Base-by-base conservation (phyloP, 257 asterid species). In the Thymus quinquecostatus region DNA sequence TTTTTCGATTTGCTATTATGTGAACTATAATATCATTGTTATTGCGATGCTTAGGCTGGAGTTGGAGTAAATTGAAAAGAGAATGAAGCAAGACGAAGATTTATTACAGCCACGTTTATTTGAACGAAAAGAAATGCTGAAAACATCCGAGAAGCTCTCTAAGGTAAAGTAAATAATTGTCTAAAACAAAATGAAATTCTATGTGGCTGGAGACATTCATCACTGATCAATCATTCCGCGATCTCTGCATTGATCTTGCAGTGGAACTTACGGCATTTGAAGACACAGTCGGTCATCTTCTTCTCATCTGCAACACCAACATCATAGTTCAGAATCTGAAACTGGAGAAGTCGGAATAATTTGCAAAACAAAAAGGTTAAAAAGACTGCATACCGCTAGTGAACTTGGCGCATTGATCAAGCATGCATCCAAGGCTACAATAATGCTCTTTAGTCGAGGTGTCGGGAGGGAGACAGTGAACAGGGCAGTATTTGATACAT, bases 401-500 rank as follows among this genome's bases (percentile, higher is more conserved):
- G 78, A 33, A 83, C 75, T 80, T 75, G 11, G 87, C 59, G 56
- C 87, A 79, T 77, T 71, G 71, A 41, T 82, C 80, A 3, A 82
- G 82, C 84, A 82, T 76, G 14, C 84, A 82, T 41, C 80, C 82
- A 43, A 78, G 83, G 50, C 41, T 78, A 66, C 85, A 80, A 58
- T 68, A 71, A 74, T 69, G 87, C 58, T 73, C 66, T 43, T 68
- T 78, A 5, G 53, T 40, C 0, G 85, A 47, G 32, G 69, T 49
- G 44, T 80, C 77, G 7, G 74, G 76, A 34, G 87, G 83, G 62
- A 83, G 83, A 34, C 87, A 83, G 56, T 80, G 87, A 53, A 80
- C 82, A 0, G 83, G 85, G 12, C 87, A 83, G 69, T 80, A 83
- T 59, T 75, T 75, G 85, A 80, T 65, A 77, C 87, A 83, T 59